phyloP scores from a whole-genome alignment of 768 basidiomycete genomes.

The Hirschioporus abietinus region DNA sequence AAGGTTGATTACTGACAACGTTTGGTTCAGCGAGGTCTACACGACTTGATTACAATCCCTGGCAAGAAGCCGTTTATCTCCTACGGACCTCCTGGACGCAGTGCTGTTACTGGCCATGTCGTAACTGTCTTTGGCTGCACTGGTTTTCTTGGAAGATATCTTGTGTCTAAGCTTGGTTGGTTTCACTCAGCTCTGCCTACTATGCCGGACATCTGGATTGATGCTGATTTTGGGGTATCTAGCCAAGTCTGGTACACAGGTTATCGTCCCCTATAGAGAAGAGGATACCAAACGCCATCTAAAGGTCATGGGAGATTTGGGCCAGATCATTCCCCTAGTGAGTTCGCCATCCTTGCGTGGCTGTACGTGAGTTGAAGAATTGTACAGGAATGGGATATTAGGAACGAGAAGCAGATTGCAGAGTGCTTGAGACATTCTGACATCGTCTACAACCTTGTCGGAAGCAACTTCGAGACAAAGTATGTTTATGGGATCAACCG shows the following conservation, averaged over 20 bases:
- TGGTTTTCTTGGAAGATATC: constrained; percentile 90
- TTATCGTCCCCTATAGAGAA: constrained; percentile 92
- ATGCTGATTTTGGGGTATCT: constrained; percentile 8
- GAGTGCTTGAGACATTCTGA: constrained; percentile 95
- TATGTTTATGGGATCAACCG: constrained; percentile 28
- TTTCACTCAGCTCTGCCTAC: constrained; percentile 3
- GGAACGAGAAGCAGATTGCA: constrained; percentile 84
- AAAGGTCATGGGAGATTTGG: constrained; percentile 93
- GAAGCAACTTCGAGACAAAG: constrained; percentile 95
- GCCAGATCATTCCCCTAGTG: constrained; percentile 94
- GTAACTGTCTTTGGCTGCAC: constrained; percentile 98
- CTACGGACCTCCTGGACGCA: constrained; percentile 77
- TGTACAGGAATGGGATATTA: constrained; percentile 89
- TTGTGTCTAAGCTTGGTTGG: constrained; percentile 90
- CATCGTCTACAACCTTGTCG: constrained; percentile 93
- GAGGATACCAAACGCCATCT: constrained; percentile 88
- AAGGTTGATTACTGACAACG: neutral
- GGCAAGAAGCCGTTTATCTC: constrained; percentile 61
- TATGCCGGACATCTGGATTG: neutral
- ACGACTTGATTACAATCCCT: constrained; percentile 64
- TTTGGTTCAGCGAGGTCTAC: constrained; percentile 56
- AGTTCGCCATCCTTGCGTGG: constrained; percentile 14
- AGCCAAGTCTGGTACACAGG: constrained; percentile 91
- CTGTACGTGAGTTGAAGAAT: neutral
- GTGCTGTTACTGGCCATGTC: constrained; percentile 83